Evolutionary conservation across 2,329 filamentous ascomycete species (phyloP).

Genomic region (Moelleriella libera): DNA sequence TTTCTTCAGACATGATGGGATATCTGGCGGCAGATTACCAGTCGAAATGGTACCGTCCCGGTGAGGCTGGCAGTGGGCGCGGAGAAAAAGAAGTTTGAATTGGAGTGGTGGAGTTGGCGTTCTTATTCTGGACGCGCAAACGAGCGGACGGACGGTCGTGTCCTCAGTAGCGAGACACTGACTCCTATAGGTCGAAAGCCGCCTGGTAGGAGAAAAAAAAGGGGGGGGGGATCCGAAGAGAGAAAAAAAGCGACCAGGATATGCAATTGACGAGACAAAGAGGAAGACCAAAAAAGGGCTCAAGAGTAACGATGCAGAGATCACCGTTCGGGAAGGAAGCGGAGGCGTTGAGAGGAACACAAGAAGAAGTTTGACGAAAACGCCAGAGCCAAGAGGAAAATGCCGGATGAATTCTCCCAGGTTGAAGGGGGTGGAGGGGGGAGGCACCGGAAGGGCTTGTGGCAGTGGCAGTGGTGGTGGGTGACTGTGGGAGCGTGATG

Average conservation of each 20-base stretch:
- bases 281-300: no score
- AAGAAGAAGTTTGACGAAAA: neutral
- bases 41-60: slow-evolving; percentile 17
- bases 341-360: neutral
- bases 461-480: no score
- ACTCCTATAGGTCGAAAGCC: slow-evolving; percentile 7
- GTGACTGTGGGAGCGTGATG: no score
- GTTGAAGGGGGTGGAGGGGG: neutral
- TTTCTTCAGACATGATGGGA: slow-evolving; percentile 47
- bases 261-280: slow-evolving; percentile 15
- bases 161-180: slow-evolving; percentile 5
- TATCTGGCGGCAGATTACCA: neutral
- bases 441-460: neutral
- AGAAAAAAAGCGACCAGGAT: slow-evolving; percentile 5
- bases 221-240: slow-evolving; percentile 1
- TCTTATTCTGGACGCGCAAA: slow-evolving; percentile 19
- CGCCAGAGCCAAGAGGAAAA: neutral
- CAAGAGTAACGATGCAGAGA: no score
- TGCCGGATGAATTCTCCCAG: neutral
- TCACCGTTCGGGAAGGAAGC: neutral
- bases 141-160: slow-evolving; percentile 23
- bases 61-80: slow-evolving; percentile 9
- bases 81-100: slow-evolving; percentile 10
- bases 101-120: neutral
- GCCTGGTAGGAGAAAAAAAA: slow-evolving; percentile 10